A percentile compares a stretch with the other conserved stretches of the same genome.
Evolutionary conservation across 495 filamentous ascomycete genomes (phyloP).

Genomic region (Penicillium egyptiacum): DNA sequence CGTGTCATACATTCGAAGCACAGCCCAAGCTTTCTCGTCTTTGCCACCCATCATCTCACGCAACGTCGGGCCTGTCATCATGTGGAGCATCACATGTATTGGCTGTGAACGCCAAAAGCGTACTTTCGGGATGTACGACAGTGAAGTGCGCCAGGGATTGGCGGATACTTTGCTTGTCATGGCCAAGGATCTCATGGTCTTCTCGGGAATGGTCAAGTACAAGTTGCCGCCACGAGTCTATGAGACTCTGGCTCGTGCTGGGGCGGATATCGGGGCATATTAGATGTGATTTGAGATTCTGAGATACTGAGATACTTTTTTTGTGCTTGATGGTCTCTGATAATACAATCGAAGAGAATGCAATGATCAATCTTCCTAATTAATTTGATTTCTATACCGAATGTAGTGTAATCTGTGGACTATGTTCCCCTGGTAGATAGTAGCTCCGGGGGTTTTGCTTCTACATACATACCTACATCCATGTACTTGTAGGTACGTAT

Average conservation of each 20-base stretch:
- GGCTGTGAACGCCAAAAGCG: constrained; percentile 69
- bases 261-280: constrained; percentile 65
- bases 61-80: constrained; percentile 83
- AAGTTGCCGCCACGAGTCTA: constrained; percentile 73
- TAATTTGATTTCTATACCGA: neutral
- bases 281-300: constrained; percentile 23
- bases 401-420: neutral
- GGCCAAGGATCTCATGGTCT: constrained; percentile 86
- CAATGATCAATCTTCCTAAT: neutral
- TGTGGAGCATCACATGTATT: constrained; percentile 90
- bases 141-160: constrained; percentile 68
- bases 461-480: too few relatives aligned
- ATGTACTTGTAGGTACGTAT: neutral
- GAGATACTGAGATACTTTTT: neutral
- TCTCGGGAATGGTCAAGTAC: constrained; percentile 91
- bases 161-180: constrained; percentile 69
- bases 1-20: constrained; percentile 67
- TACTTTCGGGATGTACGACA: constrained; percentile 64
- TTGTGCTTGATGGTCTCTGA: neutral
- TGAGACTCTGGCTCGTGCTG: constrained; percentile 76
- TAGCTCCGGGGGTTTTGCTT: neutral
- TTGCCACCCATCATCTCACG: constrained; percentile 75
- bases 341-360: neutral
- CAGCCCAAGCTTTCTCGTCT: constrained; percentile 71
- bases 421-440: neutral